Base-by-base conservation (phyloP, 176 grass and related monocot genomes). In the Echinochloa phyllopogon region DNA sequence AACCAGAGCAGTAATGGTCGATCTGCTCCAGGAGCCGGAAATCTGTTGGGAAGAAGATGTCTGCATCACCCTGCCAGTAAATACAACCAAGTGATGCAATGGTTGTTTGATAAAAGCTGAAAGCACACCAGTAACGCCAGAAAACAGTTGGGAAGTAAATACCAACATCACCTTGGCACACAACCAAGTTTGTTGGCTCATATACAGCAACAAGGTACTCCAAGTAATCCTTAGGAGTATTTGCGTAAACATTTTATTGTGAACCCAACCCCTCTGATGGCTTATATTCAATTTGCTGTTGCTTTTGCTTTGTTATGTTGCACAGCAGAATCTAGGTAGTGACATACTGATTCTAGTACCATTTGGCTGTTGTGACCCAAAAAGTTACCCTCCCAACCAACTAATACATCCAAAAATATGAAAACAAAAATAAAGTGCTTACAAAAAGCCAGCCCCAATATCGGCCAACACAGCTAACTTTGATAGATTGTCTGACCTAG, bases 21-120 rank as follows among this genome's bases (percentile, higher is more conserved):
- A 98, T 96, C 76, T 71, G 77, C 87, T 95, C 91, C 76, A 98
- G 87, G 43, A 98, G 86, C 89, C 81, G 85, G 79, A 96, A 98
- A 85, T 98, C 88, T 65, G 93, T 96, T 61, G 96, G 93, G 78
- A 98, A 96, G 83, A 96, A 96, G 82, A 98, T 96, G 87, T 98
- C 96, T 33, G 96, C 86, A 75, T 98, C 89, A 65, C 96, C 96
- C 96, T 98, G 89, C 21, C 21, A 75, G 71, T 81, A 68, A 74
- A 78, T 68, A 69, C 71, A 86, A 75, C 40, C 40, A 58, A n/a
- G 50, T 75, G 21, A 48, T 29, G 44, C 43, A n/a, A 37, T 4
- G 45, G 21, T 55, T 80, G 12, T 67, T 87, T 66, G 18, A 23
- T 45, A 17, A 37, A 53, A 50, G 16, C 63, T 23, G 9, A 53